phyloP scores from a whole-genome alignment of 495 filamentous ascomycete genomes.

The Penicillium psychrofluorescens region DNA sequence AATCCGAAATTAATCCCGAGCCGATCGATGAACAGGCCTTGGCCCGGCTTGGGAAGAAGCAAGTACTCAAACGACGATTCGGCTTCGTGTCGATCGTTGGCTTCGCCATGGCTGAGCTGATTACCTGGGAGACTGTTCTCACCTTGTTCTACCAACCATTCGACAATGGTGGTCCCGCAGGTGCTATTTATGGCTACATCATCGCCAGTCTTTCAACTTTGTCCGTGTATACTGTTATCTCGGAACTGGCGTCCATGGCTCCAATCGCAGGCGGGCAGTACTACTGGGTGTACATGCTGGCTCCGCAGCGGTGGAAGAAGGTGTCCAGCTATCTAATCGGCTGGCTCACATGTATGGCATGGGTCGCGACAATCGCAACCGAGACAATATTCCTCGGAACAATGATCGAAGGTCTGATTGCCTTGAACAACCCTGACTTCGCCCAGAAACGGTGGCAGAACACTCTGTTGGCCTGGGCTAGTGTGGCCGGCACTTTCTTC shows the following conservation, averaged over 20 bases:
- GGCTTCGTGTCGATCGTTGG: conserved; percentile 32
- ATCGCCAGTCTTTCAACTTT: conserved; percentile 40
- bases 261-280: conserved; percentile 36
- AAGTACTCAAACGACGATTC: conserved; percentile 31
- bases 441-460: conserved; percentile 37
- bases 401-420: conserved; percentile 37
- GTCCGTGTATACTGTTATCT: conserved; percentile 36
- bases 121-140: conserved; percentile 32
- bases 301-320: conserved; percentile 22
- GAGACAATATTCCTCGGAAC: conserved; percentile 29
- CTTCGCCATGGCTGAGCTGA: conserved; percentile 28
- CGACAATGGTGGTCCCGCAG: conserved; percentile 38
- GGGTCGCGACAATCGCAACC: conserved; percentile 27
- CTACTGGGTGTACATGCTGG: conserved; percentile 36
- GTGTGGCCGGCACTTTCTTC: conserved; percentile 32
- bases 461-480: conserved; percentile 39
- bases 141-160: conserved; percentile 20
- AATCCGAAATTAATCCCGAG: neutral
- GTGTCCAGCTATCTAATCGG: conserved; percentile 33
- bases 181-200: conserved; percentile 42
- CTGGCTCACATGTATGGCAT: conserved; percentile 23
- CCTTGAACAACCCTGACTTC: conserved; percentile 34
- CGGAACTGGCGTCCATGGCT: conserved; percentile 42
- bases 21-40: conserved; percentile 17
- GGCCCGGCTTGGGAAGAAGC: conserved; percentile 32